Evolutionary conservation across 352 stramenopile genomes (phyloP), one percentile per base, ranked within the genome.

Genomic region (Phytophthora constricta): DNA sequence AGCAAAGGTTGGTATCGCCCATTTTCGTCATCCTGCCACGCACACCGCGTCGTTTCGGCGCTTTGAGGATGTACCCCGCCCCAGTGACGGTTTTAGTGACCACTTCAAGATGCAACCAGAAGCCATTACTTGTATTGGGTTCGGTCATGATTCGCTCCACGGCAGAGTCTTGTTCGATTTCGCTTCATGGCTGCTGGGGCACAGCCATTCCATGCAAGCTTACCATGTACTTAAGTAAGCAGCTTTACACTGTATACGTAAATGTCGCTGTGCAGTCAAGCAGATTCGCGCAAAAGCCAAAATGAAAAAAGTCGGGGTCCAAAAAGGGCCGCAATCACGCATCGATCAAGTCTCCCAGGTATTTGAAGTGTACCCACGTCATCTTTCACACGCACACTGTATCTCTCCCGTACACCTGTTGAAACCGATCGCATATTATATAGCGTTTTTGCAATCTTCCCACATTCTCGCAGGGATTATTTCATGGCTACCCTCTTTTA

Each of bases 321-420:
- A 45, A 20, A 45, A 20, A 45, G 41, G n/a, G 19, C 16, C 41
- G 14, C 22, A 47, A 47, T 47, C 41, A n/a, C 41, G 19, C 3
- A 3, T 47, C n/a, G 20, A 64, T 68, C 19, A n/a, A 34, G n/a
- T 51, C 4, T 56, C 4, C n/a, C 13, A 68, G 51, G 45, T 56
- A 64, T 58, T 7, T n/a, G 58, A 62, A 23, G 46, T 55, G 45
- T 63, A 72, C 65, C 65, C 65, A 72, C 65, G 17, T 60, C 9
- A 2, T 23, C 3, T 26, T 37, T 23, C 22, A 23, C 4, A 9
- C 16, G 19, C 9, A 23, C 4, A 23, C 16, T 7, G 4, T 47
- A 47, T 23, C n/a, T n/a, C n/a, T n/a, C n/a, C n/a, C n/a, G n/a
- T n/a, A n/a, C n/a, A n/a, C n/a, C n/a, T n/a, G n/a, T n/a, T n/a